phyloP scores from a whole-genome alignment of 75 land plant species.

The Gnetum montanum region DNA sequence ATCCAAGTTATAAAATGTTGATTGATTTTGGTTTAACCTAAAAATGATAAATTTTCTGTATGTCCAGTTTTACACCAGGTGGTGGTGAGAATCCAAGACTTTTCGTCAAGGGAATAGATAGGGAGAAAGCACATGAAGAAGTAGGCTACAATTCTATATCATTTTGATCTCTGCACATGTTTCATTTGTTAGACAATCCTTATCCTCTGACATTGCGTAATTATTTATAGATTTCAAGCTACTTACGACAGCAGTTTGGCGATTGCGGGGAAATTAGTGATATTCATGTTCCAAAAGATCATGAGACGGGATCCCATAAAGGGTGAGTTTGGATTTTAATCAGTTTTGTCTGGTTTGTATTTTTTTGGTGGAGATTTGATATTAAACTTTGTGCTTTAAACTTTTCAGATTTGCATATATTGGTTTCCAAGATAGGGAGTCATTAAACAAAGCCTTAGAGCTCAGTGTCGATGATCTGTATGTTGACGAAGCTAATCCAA shows the following conservation, averaged over 20 bases:
- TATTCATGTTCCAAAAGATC: conserved; percentile 65
- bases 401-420: conserved; percentile 41
- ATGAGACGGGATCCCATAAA: conserved; percentile 57
- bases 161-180: background rate
- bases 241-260: conserved; percentile 54
- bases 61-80: no score
- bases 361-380: background rate
- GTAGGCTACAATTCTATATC: conserved; percentile 22
- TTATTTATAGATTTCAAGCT: conserved; percentile 37
- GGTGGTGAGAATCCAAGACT: conserved; percentile 17
- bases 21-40: background rate
- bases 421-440: conserved; percentile 20
- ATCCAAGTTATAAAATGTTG: background rate
- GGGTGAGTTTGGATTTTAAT: conserved; percentile 43
- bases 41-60: background rate
- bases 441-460: conserved; percentile 34
- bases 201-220: background rate
- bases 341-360: background rate
- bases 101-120: conserved; percentile 75
- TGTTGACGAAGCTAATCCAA: conserved; percentile 34
- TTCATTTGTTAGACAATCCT: background rate
- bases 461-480: conserved; percentile 29
- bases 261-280: conserved; percentile 60
- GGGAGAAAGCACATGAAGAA: conserved; percentile 45
- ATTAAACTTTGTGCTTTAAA: background rate